Evolutionary conservation across 2,329 filamentous ascomycete species (phyloP).

Genomic region (Diaporthe aspalathi): DNA sequence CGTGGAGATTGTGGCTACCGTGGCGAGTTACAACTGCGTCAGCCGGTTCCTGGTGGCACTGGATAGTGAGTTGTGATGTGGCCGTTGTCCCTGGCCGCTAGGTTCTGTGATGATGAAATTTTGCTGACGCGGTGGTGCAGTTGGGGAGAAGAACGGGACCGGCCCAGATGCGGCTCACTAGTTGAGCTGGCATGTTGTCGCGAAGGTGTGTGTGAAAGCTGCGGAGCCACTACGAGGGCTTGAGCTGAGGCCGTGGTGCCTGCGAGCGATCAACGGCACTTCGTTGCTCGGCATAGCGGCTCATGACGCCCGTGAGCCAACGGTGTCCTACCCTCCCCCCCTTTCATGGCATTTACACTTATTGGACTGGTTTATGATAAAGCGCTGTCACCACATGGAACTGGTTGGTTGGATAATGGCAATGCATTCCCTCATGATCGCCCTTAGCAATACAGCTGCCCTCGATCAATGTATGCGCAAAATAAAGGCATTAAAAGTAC

Average conservation of each 20-base stretch:
- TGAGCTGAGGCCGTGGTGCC: neutral
- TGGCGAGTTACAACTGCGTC: conserved; percentile 86
- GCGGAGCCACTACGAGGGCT: neutral
- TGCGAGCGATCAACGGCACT: too few relatives aligned
- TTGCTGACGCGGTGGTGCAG: conserved; percentile 52
- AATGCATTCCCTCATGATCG: conserved; percentile 17
- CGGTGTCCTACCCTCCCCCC: neutral
- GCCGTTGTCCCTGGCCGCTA: neutral
- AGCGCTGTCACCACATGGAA: neutral
- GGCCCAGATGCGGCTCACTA: conserved; percentile 57
- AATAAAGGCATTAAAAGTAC: conserved; percentile 20
- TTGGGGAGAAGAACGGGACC: conserved; percentile 67
- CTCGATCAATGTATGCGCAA: neutral
- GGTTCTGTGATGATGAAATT: neutral
- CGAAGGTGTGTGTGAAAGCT: conserved; percentile 4
- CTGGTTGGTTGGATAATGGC: neutral
- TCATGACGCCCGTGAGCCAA: neutral
- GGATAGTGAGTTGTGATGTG: conserved; percentile 69
- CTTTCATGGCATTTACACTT: neutral
- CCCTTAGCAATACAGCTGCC: neutral
- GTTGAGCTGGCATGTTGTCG: conserved; percentile 45
- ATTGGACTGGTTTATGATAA: too few relatives aligned
- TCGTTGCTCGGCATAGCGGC: neutral
- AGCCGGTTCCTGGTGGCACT: conserved; percentile 85
- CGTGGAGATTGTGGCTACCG: conserved; percentile 74